phyloP scores from a whole-genome alignment of 148 eudicot genomes.

The Cornus suecica region DNA sequence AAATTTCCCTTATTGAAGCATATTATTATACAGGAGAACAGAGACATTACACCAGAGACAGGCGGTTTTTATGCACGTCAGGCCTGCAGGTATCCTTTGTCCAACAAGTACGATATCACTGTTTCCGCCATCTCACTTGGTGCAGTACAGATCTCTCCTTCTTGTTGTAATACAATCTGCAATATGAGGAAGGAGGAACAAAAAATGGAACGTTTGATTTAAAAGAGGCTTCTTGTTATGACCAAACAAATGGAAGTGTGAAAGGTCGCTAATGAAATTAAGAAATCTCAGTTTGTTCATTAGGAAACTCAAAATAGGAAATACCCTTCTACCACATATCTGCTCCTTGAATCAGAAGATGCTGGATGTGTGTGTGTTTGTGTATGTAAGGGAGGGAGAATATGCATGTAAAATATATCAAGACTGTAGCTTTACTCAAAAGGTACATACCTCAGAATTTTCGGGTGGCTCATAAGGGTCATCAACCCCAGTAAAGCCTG shows the following conservation, averaged over 20 bases:
- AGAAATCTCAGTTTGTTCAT: neutral
- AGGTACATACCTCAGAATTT: constrained; percentile 63
- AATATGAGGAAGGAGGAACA: neutral
- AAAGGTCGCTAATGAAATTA: neutral
- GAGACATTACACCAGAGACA: neutral
- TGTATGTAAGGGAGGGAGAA: constrained; percentile 7
- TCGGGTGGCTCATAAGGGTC: constrained; percentile 91
- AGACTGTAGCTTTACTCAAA: neutral
- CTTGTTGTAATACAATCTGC: constrained; percentile 69
- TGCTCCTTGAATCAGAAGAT: neutral
- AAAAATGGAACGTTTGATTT: neutral
- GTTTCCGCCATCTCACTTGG: constrained; percentile 68
- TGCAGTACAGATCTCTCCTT: constrained; percentile 48
- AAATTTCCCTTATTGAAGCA: neutral
- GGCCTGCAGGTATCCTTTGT: constrained; percentile 69
- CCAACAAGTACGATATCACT: constrained; percentile 68
- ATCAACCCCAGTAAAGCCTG: constrained; percentile 96
- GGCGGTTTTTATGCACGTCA: constrained; percentile 9
- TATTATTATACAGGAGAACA: constrained; percentile 2
- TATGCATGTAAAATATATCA: neutral
- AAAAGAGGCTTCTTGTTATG: neutral
- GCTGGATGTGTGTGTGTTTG: neutral
- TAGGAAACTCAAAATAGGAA: neutral
- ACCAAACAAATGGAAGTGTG: neutral
- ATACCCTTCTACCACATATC: neutral